Percentiles rank a stretch among this genome's conserved stretches.
Evolutionary conservation across 108 stramenopile genomes (phyloP).

Genomic region (Schizochytrium sp.): DNA sequence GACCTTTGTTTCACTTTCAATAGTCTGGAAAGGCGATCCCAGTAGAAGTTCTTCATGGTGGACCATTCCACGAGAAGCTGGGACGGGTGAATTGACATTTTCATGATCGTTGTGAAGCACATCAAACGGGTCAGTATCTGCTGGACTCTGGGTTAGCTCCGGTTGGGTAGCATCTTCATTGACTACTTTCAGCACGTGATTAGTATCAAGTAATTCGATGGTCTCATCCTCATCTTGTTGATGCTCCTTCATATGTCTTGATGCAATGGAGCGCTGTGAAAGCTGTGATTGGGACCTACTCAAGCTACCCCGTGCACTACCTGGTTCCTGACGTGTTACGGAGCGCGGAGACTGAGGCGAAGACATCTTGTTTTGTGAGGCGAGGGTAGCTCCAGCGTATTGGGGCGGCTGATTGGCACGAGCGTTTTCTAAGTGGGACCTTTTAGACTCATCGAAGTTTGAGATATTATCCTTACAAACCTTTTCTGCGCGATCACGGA

Average conservation of each 20-base stretch:
- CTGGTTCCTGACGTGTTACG: not conserved
- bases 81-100: no score
- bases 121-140: not conserved
- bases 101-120: no score
- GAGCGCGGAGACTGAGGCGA: not conserved
- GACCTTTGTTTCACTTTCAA: no score
- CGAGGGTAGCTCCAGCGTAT: not conserved
- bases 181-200: not conserved
- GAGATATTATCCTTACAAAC: not conserved
- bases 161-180: not conserved
- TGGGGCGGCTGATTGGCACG: not conserved
- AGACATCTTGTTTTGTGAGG: not conserved
- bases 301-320: not conserved
- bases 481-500: not conserved
- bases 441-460: not conserved
- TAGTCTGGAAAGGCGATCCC: no score
- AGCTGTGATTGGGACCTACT: not conserved
- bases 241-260: not conserved
- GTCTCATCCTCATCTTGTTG: not conserved
- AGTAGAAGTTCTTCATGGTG: no score
- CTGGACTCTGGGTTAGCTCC: not conserved
- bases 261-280: not conserved
- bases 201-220: not conserved
- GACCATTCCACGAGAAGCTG: no score
- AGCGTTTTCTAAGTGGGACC: not conserved